Evolutionary conservation across 2,329 filamentous ascomycete species (phyloP).

Genomic region (Sclerotinia borealis): DNA sequence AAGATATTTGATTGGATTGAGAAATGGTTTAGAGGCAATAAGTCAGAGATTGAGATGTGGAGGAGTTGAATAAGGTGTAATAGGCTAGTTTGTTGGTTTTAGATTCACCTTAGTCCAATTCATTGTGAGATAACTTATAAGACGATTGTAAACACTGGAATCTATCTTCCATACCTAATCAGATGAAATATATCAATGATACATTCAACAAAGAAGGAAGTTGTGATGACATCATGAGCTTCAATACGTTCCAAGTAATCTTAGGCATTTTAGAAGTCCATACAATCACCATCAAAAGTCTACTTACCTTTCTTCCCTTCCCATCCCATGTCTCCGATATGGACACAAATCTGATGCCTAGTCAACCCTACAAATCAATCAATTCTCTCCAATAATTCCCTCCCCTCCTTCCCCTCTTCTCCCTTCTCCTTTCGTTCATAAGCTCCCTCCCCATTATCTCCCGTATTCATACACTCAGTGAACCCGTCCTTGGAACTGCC

Average conservation of each 20-base stretch:
- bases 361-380: conserved; percentile 17
- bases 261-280: neutral
- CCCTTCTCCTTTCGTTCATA: conserved; percentile 9
- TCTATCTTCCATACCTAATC: neutral
- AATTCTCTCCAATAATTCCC: conserved; percentile 22
- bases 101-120: no score
- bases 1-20: no score
- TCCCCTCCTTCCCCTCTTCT: conserved; percentile 14
- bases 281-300: neutral
- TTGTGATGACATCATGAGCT: neutral
- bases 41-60: neutral
- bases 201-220: neutral
- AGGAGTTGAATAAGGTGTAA: neutral
- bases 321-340: neutral
- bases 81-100: neutral
- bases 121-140: neutral
- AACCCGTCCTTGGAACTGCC: conserved; percentile 30
- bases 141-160: no score
- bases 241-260: no score
- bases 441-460: conserved; percentile 16
- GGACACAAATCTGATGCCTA: neutral
- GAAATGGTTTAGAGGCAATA: no score
- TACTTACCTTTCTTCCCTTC: no score
- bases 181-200: neutral
- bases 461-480: conserved; percentile 29